Percentiles rank a stretch among this genome's conserved stretches.
Conservation (phyloP, 768 basidiomycete species). For the Podaxis sp. region DNA sequence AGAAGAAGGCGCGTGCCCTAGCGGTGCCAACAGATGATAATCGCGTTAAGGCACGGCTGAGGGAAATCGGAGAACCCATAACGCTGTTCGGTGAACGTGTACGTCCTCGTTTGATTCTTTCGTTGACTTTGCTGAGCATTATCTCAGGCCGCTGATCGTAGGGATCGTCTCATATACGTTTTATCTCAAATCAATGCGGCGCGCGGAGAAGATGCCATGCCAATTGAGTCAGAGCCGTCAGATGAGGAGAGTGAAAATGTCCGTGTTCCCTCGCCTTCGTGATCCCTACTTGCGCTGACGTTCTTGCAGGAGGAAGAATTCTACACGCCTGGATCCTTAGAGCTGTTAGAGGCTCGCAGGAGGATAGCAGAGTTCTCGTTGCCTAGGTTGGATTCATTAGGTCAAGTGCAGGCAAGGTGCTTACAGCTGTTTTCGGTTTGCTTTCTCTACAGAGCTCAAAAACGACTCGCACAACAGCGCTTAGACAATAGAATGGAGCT, state of each 20-base stretch:
- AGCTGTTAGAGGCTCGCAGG: constrained; percentile 58
- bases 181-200: constrained; percentile 92
- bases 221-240: constrained; percentile 67
- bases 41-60: constrained; percentile 82
- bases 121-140: constrained; percentile 15
- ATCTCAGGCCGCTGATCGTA: constrained; percentile 85
- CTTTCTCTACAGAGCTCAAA: constrained; percentile 82
- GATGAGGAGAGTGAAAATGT: constrained; percentile 67
- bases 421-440: constrained; percentile 53
- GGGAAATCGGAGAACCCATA: constrained; percentile 96
- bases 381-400: constrained; percentile 81
- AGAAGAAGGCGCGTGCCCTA: constrained; percentile 90
- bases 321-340: constrained; percentile 88
- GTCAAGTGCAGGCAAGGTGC: constrained; percentile 71
- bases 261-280: not conserved
- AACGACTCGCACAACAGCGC: constrained; percentile 89
- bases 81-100: constrained; percentile 98
- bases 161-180: constrained; percentile 94
- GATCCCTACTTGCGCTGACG: not conserved
- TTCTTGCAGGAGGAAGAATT: constrained; percentile 82
- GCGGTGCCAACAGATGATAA: constrained; percentile 98
- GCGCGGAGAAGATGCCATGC: constrained; percentile 77
- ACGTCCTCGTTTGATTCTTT: constrained; percentile 34
- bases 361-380: constrained; percentile 92
- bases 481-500: constrained; percentile 87